Percentiles rank a stretch among this genome's conserved stretches.
These are phyloP conservation scores for Clavispora carvajalis DNA, from an alignment of 805 yeast species.

Conservation along the genomic window DNA sequence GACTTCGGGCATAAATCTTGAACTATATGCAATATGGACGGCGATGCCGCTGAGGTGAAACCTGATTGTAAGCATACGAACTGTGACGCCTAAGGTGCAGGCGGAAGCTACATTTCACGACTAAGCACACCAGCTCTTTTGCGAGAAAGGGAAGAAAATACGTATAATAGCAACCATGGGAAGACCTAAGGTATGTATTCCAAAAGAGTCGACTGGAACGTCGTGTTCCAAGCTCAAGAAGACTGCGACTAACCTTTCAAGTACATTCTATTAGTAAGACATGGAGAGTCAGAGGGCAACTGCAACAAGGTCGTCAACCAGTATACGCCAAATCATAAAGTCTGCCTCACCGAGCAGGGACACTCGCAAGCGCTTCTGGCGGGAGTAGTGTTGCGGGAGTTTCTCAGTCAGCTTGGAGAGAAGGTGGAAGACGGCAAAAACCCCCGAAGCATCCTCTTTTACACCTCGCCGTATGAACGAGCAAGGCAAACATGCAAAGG, in stretches of 20 bases:
- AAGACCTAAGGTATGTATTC: constrained; percentile 27
- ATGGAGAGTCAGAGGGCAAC: constrained; percentile 92
- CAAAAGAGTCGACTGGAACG: constrained; percentile 1
- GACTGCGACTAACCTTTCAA: constrained; percentile 15
- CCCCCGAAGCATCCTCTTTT: constrained; percentile 53
- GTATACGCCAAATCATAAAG: constrained; percentile 73
- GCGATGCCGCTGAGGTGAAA: neutral
- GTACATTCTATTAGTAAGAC: constrained; percentile 77
- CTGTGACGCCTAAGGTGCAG: neutral
- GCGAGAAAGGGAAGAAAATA: neutral
- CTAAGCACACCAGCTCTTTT: neutral
- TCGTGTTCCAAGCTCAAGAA: too few species aligned
- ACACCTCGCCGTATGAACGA: constrained; percentile 81
- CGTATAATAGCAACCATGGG: constrained; percentile 18
- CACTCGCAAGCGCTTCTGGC: constrained; percentile 58
- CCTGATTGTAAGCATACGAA: neutral
- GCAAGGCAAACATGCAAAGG: constrained; percentile 81
- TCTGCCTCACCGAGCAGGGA: constrained; percentile 69
- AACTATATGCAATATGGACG: neutral
- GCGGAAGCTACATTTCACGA: neutral
- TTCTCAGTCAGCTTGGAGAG: constrained; percentile 29
- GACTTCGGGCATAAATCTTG: neutral
- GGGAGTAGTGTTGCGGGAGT: constrained; percentile 46
- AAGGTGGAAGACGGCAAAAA: constrained; percentile 7
- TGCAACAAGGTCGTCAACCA: constrained; percentile 78